Evolutionary conservation across 2,329 filamentous ascomycete species (phyloP).

Genomic region (Clonostachys rhizophaga): DNA sequence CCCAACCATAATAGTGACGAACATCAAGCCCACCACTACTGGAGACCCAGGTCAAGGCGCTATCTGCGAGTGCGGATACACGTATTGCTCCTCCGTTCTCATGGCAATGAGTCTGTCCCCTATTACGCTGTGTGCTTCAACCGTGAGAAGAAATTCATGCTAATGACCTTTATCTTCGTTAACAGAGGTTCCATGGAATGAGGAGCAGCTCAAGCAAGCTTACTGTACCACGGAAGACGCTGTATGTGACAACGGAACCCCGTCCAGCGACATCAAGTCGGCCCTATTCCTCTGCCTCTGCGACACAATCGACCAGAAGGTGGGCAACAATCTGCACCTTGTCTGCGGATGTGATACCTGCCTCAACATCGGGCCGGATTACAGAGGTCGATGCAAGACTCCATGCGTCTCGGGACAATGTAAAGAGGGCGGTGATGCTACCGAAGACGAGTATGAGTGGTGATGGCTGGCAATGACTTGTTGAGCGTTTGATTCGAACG

Average conservation of each 20-base stretch:
- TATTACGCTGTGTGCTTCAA: background rate
- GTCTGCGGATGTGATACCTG: slow-evolving; percentile 32
- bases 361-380: slow-evolving; percentile 30
- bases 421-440: no score
- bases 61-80: slow-evolving; percentile 34
- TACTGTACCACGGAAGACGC: slow-evolving; percentile 31
- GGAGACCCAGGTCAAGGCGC: slow-evolving; percentile 15
- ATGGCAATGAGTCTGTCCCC: slow-evolving; percentile 23
- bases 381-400: slow-evolving; percentile 28
- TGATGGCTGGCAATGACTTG: no score
- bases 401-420: slow-evolving; percentile 14
- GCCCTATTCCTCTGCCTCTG: slow-evolving; percentile 33
- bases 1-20: slow-evolving; percentile 2
- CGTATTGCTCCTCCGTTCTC: slow-evolving; percentile 32
- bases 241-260: slow-evolving; percentile 19
- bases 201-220: slow-evolving; percentile 21
- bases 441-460: no score
- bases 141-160: background rate
- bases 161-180: background rate
- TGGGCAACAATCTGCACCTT: slow-evolving; percentile 26
- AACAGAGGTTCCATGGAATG: slow-evolving; percentile 23
- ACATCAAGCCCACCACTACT: slow-evolving; percentile 9
- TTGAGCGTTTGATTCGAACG: no score
- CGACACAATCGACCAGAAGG: slow-evolving; percentile 18
- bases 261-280: slow-evolving; percentile 18